Evolutionary conservation across 331 rosid genomes (phyloP).

Genomic region (Quercus lobata): DNA sequence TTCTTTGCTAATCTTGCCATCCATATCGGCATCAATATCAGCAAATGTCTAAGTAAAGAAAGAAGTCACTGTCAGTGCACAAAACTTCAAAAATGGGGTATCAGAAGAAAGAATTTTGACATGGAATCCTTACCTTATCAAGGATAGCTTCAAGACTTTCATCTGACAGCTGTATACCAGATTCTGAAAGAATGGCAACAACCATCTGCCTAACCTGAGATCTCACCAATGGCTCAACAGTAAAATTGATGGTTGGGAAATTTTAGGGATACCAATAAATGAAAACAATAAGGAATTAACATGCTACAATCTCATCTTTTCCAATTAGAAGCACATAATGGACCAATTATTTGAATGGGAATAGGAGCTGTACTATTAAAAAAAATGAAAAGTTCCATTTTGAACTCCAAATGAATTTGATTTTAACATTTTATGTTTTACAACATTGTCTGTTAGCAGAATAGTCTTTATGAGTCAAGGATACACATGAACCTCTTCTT

Average conservation of each 20-base stretch:
- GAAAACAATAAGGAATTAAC: neutral
- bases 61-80: neutral
- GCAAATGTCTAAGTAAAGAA: constrained; percentile 42
- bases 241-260: neutral
- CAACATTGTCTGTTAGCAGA: neutral
- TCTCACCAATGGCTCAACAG: neutral
- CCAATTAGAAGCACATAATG: neutral
- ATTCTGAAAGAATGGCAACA: constrained; percentile 52
- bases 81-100: neutral
- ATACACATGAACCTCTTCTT: constrained; percentile 10
- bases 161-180: constrained; percentile 36
- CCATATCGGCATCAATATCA: constrained; percentile 58
- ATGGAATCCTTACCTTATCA: constrained; percentile 34
- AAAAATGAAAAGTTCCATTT: neutral
- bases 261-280: neutral
- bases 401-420: neutral
- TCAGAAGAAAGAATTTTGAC: neutral
- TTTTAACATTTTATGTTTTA: neutral
- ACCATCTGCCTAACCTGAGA: constrained; percentile 70
- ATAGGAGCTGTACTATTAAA: neutral
- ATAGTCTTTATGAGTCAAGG: neutral
- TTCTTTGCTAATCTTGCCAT: constrained; percentile 59
- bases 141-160: constrained; percentile 48
- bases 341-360: neutral
- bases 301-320: neutral